Percentiles rank a stretch among this genome's conserved stretches.
phyloP scores from a whole-genome alignment of 2,329 filamentous ascomycete species.

The Aspergillus pseudotamarii region DNA sequence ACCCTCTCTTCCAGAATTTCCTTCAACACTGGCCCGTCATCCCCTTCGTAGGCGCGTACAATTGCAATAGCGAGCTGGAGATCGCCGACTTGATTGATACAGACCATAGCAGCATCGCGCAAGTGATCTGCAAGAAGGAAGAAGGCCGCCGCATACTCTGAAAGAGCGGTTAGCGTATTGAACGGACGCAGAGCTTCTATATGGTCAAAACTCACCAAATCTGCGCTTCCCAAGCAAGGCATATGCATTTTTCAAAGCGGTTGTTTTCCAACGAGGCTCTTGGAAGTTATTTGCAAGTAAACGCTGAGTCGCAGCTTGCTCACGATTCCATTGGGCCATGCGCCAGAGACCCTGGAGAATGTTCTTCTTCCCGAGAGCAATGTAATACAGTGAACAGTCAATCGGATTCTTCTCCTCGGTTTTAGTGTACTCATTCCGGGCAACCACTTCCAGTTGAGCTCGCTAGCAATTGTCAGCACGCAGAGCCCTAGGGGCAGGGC shows the following conservation, averaged over 20 bases:
- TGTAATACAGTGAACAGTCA: slow-evolving; percentile 87
- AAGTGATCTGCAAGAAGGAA: slow-evolving; percentile 88
- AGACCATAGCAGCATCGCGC: slow-evolving; percentile 82
- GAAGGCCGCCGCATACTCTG: slow-evolving; percentile 92
- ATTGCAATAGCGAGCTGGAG: slow-evolving; percentile 88
- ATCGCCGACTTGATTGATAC: slow-evolving; percentile 84
- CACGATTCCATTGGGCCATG: slow-evolving; percentile 86
- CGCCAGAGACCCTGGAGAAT: slow-evolving; percentile 91
- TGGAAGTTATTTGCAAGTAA: slow-evolving; percentile 89
- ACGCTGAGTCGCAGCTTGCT: slow-evolving; percentile 77
- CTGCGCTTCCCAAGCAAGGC: slow-evolving; percentile 87
- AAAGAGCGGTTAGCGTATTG: slow-evolving; percentile 6
- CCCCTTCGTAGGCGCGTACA: slow-evolving; percentile 83
- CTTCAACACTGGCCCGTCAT: slow-evolving; percentile 72
- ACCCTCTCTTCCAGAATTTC: slow-evolving; percentile 79
- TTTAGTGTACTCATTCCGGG: slow-evolving; percentile 89
- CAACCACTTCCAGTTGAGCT: slow-evolving; percentile 84
- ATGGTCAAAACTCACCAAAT: slow-evolving; percentile 63
- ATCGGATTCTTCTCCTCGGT: slow-evolving; percentile 85
- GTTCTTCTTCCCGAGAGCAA: slow-evolving; percentile 87
- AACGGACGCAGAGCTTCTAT: background rate
- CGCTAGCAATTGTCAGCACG: slow-evolving; percentile 51
- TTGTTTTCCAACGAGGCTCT: slow-evolving; percentile 82
- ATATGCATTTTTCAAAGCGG: slow-evolving; percentile 94
- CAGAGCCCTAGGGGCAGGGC: background rate